phyloP scores from a whole-genome alignment of 1,284 basidiomycete genomes.

The Pascua guehoae region DNA sequence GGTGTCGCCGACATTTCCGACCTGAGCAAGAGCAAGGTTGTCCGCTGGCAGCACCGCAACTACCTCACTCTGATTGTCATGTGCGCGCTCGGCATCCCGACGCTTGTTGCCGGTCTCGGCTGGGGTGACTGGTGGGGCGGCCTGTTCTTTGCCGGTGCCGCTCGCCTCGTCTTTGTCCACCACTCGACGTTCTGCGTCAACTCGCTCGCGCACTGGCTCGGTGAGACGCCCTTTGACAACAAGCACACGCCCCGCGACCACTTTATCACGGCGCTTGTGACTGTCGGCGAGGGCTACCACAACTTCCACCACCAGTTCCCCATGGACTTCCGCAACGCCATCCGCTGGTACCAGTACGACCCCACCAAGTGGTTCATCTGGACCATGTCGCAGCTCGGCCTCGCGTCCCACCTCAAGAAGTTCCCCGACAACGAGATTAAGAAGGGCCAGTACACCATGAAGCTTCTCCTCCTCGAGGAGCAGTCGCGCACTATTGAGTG shows the following conservation, averaged over 20 bases:
- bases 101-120: slow-evolving; percentile 66
- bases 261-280: slow-evolving; percentile 78
- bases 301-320: slow-evolving; percentile 94
- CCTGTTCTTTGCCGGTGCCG: slow-evolving; percentile 78
- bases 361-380: slow-evolving; percentile 83
- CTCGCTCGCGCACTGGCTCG: slow-evolving; percentile 91
- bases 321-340: slow-evolving; percentile 90
- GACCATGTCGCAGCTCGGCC: slow-evolving; percentile 61
- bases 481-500: slow-evolving; percentile 69
- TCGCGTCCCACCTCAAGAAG: slow-evolving; percentile 80
- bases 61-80: slow-evolving; percentile 68
- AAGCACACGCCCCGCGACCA: slow-evolving; percentile 91
- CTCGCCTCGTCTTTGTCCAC: slow-evolving; percentile 79
- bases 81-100: slow-evolving; percentile 73
- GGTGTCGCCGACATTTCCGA: slow-evolving; percentile 86
- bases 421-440: slow-evolving; percentile 92
- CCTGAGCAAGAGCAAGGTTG: slow-evolving; percentile 68
- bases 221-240: slow-evolving; percentile 87
- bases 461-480: slow-evolving; percentile 73
- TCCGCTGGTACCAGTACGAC: slow-evolving; percentile 84
- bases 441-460: slow-evolving; percentile 89
- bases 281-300: slow-evolving; percentile 91
- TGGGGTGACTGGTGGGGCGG: slow-evolving; percentile 86
- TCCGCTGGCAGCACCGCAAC: slow-evolving; percentile 79
- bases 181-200: slow-evolving; percentile 96